Percentiles rank a stretch among this genome's conserved stretches.
phyloP scores from a whole-genome alignment of 2,329 filamentous ascomycete genomes.

The Trichoderma harzianum region DNA sequence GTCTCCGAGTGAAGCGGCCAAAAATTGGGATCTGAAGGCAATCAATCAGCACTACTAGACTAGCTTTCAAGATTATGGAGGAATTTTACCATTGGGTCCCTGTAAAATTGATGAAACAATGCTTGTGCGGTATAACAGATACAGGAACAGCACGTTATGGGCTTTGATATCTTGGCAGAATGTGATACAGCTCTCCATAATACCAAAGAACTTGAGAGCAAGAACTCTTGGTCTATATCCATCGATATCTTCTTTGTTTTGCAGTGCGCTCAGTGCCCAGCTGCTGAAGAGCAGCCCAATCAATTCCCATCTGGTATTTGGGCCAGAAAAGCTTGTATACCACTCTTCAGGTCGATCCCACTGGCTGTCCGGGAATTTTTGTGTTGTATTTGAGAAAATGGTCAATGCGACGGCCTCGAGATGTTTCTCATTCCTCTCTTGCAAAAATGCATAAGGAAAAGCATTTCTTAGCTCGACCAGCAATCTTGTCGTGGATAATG shows the following conservation, averaged over 20 bases:
- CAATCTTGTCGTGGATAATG: background rate
- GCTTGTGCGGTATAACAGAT: background rate
- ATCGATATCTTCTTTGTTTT: background rate
- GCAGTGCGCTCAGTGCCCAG: background rate
- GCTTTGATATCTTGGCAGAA: background rate
- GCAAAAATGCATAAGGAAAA: background rate
- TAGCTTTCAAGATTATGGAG: background rate
- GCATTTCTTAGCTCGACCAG: background rate
- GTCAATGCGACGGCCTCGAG: background rate
- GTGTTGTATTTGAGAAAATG: background rate
- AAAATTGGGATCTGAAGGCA: background rate
- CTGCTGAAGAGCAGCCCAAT: slow-evolving; percentile 6
- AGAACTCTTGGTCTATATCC: background rate
- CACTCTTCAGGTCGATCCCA: background rate
- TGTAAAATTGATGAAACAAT: background rate
- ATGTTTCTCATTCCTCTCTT: background rate
- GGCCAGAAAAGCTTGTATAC: background rate
- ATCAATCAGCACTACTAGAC: background rate
- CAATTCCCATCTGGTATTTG: background rate
- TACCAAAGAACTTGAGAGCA: background rate
- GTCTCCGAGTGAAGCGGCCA: background rate
- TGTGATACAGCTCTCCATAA: background rate
- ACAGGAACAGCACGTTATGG: background rate
- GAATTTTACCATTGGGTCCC: background rate
- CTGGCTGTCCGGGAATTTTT: background rate